Evolutionary conservation across 164 flowering plant genomes (phyloP), one percentile per base, ranked within the genome.

Genomic region (Saururus chinensis): DNA sequence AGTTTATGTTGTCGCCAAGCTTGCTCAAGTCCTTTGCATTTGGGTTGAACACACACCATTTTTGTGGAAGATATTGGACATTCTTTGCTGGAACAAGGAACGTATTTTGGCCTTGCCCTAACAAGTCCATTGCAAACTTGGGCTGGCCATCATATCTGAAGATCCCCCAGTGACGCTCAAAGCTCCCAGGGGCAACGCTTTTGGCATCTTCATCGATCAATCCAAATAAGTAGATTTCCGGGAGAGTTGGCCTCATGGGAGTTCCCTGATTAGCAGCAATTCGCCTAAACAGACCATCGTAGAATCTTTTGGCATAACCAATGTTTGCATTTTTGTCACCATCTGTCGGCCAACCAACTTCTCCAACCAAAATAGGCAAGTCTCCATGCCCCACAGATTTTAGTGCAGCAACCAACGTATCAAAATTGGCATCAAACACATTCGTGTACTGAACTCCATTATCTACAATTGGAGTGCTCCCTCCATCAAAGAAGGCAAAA

Each of bases 301-400:
- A 75, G 51, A 80, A 80, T 56, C 76, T 68, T 42, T 66, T 49
- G 22, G 83, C 81, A 41, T 63, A 53, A 19, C 42, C 64, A 19
- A 67, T 19, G 19, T 73, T 80, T 20, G 76, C 83, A 57, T 67
- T 71, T 40, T 65, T 75, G 71, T 79, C 71, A 19, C 83, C 83
- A 64, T 80, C 79, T 0, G 83, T 80, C 0, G 83, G 83, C 83
- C 83, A 80, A 12, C 84, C 84, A 0, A 80, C 78, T 64, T 80
- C 84, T 54, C 84, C 84, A 51, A 80, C 80, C 54, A 78, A 23
- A 22, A 80, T 76, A 4, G 78, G 69, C 78, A 78, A 59, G 61
- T 74, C 54, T 3, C 75, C 75, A 10, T 58, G 62, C 0, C 84
- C 81, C 0, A 51, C 71, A 10, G 48, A 70, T 21, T 60, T 77